Percentiles rank a stretch among this genome's conserved stretches.
phyloP scores from a whole-genome alignment of 2,329 filamentous ascomycete genomes.

The Cercospora zeina region DNA sequence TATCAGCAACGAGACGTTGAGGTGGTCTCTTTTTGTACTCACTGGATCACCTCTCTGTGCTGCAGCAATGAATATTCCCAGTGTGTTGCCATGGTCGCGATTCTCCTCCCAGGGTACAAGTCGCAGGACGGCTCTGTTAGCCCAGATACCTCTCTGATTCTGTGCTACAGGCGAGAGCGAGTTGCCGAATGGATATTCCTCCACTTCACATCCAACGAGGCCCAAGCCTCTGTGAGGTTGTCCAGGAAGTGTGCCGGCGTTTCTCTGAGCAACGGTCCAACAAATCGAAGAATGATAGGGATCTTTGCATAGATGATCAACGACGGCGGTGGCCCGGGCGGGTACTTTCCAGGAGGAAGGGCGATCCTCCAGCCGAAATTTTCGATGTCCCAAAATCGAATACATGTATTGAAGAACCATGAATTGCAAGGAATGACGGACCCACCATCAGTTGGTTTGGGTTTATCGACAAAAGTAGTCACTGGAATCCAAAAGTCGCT shows the following conservation, averaged over 20 bases:
- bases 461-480: constrained; percentile 9
- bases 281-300: constrained; percentile 12
- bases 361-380: constrained; percentile 16
- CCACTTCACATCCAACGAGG: background rate
- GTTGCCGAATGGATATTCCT: background rate
- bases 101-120: background rate
- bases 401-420: constrained; percentile 20
- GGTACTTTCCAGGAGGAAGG: constrained; percentile 16
- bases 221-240: background rate
- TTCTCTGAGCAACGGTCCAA: constrained; percentile 2
- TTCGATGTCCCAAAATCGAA: constrained; percentile 16
- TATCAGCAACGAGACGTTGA: background rate
- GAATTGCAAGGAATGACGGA: constrained; percentile 16
- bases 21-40: background rate
- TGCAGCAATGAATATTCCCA: background rate
- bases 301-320: background rate
- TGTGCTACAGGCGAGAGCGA: background rate
- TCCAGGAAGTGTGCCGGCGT: background rate
- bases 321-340: constrained; percentile 17
- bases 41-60: background rate
- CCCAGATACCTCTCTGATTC: background rate
- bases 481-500: constrained; percentile 1
- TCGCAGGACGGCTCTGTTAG: background rate
- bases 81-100: background rate
- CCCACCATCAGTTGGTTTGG: constrained; percentile 14